Conservation (phyloP, 306 rosid species). For the Lathyrus tuberosus region DNA sequence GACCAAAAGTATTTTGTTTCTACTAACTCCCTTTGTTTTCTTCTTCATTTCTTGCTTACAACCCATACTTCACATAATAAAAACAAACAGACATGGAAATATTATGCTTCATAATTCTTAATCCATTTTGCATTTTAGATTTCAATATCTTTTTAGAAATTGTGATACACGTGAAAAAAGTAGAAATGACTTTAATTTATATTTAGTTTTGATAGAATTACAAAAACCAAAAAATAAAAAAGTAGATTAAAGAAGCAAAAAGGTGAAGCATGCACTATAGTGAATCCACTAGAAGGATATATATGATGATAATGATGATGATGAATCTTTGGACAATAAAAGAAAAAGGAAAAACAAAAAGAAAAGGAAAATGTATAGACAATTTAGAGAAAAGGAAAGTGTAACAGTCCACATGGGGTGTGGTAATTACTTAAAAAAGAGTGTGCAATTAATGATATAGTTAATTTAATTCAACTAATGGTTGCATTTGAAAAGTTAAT, state of each 20-base stretch:
- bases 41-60: constrained; percentile 34
- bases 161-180: constrained; percentile 70
- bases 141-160: constrained; percentile 41
- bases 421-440: constrained; percentile 47
- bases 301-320: constrained; percentile 60
- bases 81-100: constrained; percentile 36
- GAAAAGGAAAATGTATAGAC: constrained; percentile 34
- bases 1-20: constrained; percentile 38
- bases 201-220: constrained; percentile 39
- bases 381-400: constrained; percentile 44
- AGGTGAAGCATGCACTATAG: constrained; percentile 66
- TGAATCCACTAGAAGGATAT: constrained; percentile 61
- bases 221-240: constrained; percentile 21
- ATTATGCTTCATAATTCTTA: constrained; percentile 33
- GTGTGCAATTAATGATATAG: constrained; percentile 43
- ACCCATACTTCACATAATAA: constrained; percentile 34
- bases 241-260: constrained; percentile 54
- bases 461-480: constrained; percentile 58
- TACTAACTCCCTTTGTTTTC: constrained; percentile 34
- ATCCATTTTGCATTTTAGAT: constrained; percentile 31
- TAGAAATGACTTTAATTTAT: constrained; percentile 45
- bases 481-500: constrained; percentile 39
- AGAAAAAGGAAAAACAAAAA: constrained; percentile 44
- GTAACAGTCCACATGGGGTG: constrained; percentile 52
- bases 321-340: constrained; percentile 62